phyloP scores from a whole-genome alignment of 1,284 basidiomycete genomes.

The Melampsora larici-populina region DNA sequence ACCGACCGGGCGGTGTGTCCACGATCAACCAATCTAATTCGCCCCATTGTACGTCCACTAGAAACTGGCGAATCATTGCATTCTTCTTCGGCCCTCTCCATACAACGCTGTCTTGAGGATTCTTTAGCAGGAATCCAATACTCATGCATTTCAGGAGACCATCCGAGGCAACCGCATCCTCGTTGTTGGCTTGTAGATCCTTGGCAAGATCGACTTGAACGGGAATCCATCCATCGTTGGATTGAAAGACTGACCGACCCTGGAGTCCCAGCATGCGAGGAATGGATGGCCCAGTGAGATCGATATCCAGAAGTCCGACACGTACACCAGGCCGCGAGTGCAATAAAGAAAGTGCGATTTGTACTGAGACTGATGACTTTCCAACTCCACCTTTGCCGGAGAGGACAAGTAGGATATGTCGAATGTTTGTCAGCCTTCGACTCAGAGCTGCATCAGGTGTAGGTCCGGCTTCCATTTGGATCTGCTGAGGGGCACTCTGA shows the following conservation, averaged over 20 bases:
- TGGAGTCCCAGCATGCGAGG: conserved; percentile 96
- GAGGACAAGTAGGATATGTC: conserved; percentile 85
- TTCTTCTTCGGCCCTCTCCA: conserved; percentile 99
- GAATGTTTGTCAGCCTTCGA: conserved; percentile 63
- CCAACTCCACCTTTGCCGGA: conserved; percentile 98
- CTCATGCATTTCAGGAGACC: conserved; percentile 83
- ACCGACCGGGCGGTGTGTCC: conserved; percentile 90
- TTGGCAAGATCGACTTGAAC: conserved; percentile 63
- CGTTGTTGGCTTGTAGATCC: conserved; percentile 18
- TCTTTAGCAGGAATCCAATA: conserved; percentile 88
- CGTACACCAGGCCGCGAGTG: conserved; percentile 61
- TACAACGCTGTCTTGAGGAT: conserved; percentile 85
- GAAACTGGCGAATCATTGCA: conserved; percentile 97
- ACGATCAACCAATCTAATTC: conserved; percentile 92
- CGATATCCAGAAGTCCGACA: conserved; percentile 90
- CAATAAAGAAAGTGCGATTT: conserved; percentile 81
- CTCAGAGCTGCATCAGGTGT: conserved; percentile 28
- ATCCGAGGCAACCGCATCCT: conserved; percentile 27
- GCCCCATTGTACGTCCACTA: conserved; percentile 94
- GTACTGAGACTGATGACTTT: conserved; percentile 90
- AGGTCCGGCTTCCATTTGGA: background rate
- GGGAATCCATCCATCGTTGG: conserved; percentile 94
- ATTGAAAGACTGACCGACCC: conserved; percentile 77
- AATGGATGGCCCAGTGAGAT: conserved; percentile 93
- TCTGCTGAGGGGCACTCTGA: too few relatives aligned